phyloP scores from a whole-genome alignment of 1,284 basidiomycete species.

The Jaminaea rosea region DNA sequence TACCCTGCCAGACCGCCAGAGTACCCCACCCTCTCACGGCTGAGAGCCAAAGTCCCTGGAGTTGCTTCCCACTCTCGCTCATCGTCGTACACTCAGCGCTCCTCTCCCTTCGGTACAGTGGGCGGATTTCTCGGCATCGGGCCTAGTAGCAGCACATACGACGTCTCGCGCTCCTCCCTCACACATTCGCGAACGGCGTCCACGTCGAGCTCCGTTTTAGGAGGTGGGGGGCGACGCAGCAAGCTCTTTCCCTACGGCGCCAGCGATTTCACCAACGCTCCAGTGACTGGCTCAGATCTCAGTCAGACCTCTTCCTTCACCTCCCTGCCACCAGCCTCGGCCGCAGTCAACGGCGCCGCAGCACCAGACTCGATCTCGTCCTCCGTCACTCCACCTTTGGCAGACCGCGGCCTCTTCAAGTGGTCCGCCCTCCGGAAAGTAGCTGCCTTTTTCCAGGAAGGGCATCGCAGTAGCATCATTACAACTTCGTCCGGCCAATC shows the following conservation, averaged over 20 bases:
- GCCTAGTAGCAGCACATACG: neutral
- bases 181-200: neutral
- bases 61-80: too few species aligned
- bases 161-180: neutral
- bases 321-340: neutral
- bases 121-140: slow-evolving; percentile 32
- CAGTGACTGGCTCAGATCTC: too few species aligned
- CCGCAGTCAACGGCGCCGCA: neutral
- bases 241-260: neutral
- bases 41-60: neutral
- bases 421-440: slow-evolving; percentile 69
- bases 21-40: slow-evolving; percentile 4
- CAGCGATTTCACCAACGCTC: neutral
- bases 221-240: neutral
- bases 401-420: slow-evolving; percentile 58
- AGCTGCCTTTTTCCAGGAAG: slow-evolving; percentile 50
- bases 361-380: neutral
- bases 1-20: slow-evolving; percentile 9
- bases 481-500: neutral
- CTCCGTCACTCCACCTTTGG: too few species aligned
- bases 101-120: slow-evolving; percentile 23
- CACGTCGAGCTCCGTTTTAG: neutral
- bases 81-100: too few species aligned
- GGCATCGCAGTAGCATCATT: slow-evolving; percentile 54
- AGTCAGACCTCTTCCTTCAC: neutral